phyloP scores from a whole-genome alignment of 164 flowering plant species.

The Saururus chinensis region DNA sequence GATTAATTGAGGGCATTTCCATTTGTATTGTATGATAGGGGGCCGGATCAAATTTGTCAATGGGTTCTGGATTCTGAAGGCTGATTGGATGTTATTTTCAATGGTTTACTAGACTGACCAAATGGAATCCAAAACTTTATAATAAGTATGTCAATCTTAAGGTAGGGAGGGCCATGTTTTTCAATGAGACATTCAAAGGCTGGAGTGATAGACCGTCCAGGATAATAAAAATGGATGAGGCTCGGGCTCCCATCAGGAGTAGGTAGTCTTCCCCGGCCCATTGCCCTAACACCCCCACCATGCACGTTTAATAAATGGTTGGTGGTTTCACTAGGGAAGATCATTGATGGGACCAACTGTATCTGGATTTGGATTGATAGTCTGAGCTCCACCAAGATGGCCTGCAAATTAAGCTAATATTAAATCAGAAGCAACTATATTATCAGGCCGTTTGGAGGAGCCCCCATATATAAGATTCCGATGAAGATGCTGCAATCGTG shows the following conservation, averaged over 20 bases:
- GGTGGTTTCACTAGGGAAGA: not conserved
- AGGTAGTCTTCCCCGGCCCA: too few species aligned
- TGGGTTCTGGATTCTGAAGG: not conserved
- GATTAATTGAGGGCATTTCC: not conserved
- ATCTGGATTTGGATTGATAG: not conserved
- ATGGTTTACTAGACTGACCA: slow-evolving; percentile 5
- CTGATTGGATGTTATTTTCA: not conserved
- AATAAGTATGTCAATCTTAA: not conserved
- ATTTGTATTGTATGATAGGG: slow-evolving; percentile 2
- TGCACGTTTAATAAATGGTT: not conserved
- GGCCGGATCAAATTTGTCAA: not conserved
- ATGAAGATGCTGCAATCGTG: not conserved
- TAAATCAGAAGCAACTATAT: not conserved
- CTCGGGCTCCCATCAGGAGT: too few species aligned
- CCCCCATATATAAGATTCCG: not conserved
- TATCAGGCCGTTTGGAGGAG: not conserved
- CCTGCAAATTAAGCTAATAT: too few species aligned
- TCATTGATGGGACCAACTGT: not conserved
- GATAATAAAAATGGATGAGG: too few species aligned
- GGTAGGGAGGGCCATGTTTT: too few species aligned
- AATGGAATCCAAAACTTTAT: not conserved
- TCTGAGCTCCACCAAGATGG: too few species aligned
- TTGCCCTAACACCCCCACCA: too few species aligned
- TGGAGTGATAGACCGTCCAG: not conserved
- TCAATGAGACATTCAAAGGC: not conserved